Evolutionary conservation across 331 rosid genomes (phyloP).

Genomic region (Quercus lobata): DNA sequence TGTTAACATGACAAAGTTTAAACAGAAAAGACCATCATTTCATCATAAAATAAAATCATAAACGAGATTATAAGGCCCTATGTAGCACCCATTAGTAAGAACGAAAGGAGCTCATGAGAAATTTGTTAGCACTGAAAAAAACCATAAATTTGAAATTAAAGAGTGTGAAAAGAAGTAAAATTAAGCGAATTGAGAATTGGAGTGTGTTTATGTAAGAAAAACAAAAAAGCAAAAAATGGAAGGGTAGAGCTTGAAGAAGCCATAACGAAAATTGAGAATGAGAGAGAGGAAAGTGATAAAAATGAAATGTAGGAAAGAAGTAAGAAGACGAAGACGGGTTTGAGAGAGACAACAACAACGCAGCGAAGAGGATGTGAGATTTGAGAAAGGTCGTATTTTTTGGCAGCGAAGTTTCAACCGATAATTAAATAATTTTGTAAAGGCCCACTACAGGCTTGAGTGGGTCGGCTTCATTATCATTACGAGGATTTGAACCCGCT

Average conservation of each 20-base stretch:
- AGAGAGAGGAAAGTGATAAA: too few relatives aligned
- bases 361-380: too few relatives aligned
- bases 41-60: constrained; percentile 50
- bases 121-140: background rate
- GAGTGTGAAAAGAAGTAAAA: background rate
- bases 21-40: background rate
- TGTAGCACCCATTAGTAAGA: background rate
- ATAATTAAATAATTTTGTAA: too few relatives aligned
- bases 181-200: background rate
- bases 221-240: background rate
- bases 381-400: too few relatives aligned
- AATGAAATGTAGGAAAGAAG: too few relatives aligned
- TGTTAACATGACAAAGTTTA: background rate
- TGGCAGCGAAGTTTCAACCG: too few relatives aligned
- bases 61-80: constrained; percentile 26
- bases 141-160: constrained; percentile 5
- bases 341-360: too few relatives aligned
- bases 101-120: constrained; percentile 71
- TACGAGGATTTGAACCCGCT: too few relatives aligned
- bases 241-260: constrained; percentile 50
- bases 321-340: too few relatives aligned
- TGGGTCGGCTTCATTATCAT: too few relatives aligned
- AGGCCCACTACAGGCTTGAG: too few relatives aligned
- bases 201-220: background rate
- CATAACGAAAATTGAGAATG: constrained; percentile 26